These are phyloP conservation scores for Rubus idaeus DNA, from an alignment of 306 rosid genomes.

Conservation along the genomic window DNA sequence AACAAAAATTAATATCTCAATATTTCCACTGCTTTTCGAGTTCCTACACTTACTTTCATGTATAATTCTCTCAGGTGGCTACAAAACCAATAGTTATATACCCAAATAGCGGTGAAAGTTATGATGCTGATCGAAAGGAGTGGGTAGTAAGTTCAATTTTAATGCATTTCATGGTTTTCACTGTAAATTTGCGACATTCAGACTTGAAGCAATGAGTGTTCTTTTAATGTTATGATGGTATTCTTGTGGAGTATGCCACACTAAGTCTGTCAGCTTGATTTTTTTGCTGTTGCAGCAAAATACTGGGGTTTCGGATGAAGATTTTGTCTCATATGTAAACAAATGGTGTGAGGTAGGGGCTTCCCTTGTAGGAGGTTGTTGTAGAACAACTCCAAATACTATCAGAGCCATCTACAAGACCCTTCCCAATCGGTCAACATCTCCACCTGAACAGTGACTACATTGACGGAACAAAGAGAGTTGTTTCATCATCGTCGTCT, in stretches of 20 bases:
- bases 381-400: conserved; percentile 93
- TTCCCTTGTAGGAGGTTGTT: conserved; percentile 87
- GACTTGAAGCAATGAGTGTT: neutral
- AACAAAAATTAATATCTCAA: neutral
- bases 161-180: neutral
- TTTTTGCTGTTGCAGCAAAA: conserved; percentile 49
- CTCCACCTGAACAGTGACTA: conserved; percentile 3
- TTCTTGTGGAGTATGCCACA: neutral
- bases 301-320: conserved; percentile 54
- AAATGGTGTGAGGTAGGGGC: conserved; percentile 90
- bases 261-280: neutral
- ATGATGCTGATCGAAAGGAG: conserved; percentile 54
- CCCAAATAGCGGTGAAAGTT: conserved; percentile 97
- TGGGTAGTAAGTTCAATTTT: conserved; percentile 80
- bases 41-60: neutral
- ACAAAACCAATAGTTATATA: conserved; percentile 71
- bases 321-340: conserved; percentile 65
- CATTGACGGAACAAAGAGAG: neutral
- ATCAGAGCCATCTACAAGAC: conserved; percentile 59
- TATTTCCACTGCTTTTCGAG: neutral
- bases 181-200: neutral
- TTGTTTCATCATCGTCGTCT: neutral
- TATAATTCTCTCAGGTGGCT: conserved; percentile 57
- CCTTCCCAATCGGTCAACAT: conserved; percentile 25
- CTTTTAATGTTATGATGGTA: neutral